Conservation (phyloP, 371 early-diverging fungal species). For the Mucor sp. region DNA sequence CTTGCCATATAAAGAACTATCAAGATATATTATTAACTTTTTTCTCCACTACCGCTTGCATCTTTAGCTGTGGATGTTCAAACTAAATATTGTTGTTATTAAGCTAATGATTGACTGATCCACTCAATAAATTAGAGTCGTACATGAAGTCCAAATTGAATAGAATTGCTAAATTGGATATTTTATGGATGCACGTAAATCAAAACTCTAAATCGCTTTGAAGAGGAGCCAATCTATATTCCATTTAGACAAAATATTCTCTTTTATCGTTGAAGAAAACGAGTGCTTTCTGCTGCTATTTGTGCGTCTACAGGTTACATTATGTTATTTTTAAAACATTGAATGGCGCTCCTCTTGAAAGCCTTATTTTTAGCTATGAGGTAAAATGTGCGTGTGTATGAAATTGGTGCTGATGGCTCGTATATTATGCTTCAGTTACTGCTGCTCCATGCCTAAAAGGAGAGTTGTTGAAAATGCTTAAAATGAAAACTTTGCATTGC, state of each 20-base stretch:
- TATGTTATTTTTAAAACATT: background rate
- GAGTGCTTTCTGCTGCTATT: background rate
- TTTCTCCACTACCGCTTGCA: background rate
- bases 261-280: background rate
- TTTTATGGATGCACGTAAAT: background rate
- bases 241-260: background rate
- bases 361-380: background rate
- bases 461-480: background rate
- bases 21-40: background rate
- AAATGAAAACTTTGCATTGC: background rate
- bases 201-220: background rate
- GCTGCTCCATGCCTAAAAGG: background rate
- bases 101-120: background rate
- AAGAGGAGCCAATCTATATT: background rate
- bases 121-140: background rate
- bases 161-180: background rate
- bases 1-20: background rate
- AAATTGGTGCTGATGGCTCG: background rate
- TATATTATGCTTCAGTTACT: background rate
- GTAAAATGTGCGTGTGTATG: background rate
- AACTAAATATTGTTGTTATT: background rate
- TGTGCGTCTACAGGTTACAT: background rate
- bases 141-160: background rate
- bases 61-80: background rate
- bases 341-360: background rate